A percentile compares a stretch with the other conserved stretches of the same genome.
These are phyloP conservation scores for Colletotrichum aenigma DNA, from an alignment of 2,329 filamentous ascomycete species.

Conservation along the genomic window DNA sequence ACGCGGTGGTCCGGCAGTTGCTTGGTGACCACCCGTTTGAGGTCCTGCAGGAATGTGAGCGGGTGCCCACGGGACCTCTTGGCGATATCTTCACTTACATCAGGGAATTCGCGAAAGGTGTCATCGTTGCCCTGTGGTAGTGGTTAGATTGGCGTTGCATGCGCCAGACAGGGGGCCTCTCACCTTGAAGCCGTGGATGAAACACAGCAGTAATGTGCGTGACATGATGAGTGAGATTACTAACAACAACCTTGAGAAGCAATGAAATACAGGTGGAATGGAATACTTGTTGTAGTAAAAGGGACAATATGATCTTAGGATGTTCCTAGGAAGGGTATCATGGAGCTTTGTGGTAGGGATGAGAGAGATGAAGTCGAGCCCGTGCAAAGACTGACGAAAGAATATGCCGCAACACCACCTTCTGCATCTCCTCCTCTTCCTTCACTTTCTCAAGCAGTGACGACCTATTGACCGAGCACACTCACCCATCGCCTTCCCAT, in stretches of 20 bases:
- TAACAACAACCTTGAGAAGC: conserved; percentile 15
- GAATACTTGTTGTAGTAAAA: not conserved
- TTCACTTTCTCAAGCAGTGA: conserved; percentile 4
- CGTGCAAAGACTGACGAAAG: not conserved
- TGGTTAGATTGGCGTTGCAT: not conserved
- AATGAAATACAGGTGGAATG: not conserved
- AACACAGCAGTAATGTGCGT: conserved; percentile 70
- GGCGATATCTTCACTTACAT: conserved; percentile 31
- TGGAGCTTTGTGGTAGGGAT: not conserved
- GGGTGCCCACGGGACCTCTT: not conserved
- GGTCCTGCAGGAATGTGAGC: conserved; percentile 41
- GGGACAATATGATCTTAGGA: not conserved
- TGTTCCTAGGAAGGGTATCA: not conserved
- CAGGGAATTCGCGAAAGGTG: conserved; percentile 71
- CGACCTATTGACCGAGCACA: conserved; percentile 6
- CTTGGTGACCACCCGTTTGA: conserved; percentile 61
- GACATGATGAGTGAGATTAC: conserved; percentile 29
- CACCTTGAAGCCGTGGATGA: conserved; percentile 78
- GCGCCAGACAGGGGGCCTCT: not conserved
- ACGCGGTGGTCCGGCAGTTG: conserved; percentile 66
- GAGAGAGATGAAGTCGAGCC: not conserved
- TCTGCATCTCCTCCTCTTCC: not conserved
- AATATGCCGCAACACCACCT: not conserved
- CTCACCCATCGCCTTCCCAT: not conserved
- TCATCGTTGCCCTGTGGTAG: conserved; percentile 65